Base-by-base conservation (phyloP, 73 alveolate genomes). In the Urostyla sp. region DNA sequence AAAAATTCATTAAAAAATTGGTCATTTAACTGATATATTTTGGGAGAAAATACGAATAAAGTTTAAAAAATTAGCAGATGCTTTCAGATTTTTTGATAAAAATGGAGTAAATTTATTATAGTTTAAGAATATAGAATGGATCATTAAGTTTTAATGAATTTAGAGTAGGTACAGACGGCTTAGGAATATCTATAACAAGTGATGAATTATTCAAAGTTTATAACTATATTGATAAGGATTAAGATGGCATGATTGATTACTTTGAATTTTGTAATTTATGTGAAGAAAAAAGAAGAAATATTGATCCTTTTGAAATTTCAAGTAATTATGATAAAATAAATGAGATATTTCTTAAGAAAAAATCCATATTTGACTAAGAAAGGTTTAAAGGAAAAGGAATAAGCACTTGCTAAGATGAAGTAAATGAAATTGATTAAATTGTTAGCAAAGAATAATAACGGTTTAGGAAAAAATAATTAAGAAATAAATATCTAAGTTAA, bases 221-320 rank as follows among this genome's bases (percentile, higher is more conserved):
- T 28, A 0, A 16, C 16, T 56, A 75, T 28, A 0, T 75, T 1
- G 87, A 75, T 59, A 75, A 57, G 36, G 67, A 75, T 27, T 23
- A 54, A 23, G 87, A 75, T 56, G 78, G 87, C 15, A 23, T 54
- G 28, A 36, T 75, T 3, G 69, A 44, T 28, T 75, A 75, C 53
- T 23, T 56, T 35, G 87, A 75, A 20, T 75, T 75, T 28, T 75
- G 87, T 27, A 26, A 35, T n/a, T 35, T 75, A 2, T 23, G 56
- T 40, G 87, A 75, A 26, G 87, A 75, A 28, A 53, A 55, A 44
- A 37, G 87, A 27, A 55, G n/a, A 40, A 55, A 75, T 6, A 50
- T 75, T 0, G 87, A 75, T 35, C 76, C 78, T 1, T 75, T n/a
- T 75, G 49, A 69, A 2, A 58, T n/a, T n/a, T n/a, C n/a, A n/a